These are phyloP conservation scores for Theobroma grandiflorum DNA, from an alignment of 441 rosid genomes.

Conservation along the genomic window DNA sequence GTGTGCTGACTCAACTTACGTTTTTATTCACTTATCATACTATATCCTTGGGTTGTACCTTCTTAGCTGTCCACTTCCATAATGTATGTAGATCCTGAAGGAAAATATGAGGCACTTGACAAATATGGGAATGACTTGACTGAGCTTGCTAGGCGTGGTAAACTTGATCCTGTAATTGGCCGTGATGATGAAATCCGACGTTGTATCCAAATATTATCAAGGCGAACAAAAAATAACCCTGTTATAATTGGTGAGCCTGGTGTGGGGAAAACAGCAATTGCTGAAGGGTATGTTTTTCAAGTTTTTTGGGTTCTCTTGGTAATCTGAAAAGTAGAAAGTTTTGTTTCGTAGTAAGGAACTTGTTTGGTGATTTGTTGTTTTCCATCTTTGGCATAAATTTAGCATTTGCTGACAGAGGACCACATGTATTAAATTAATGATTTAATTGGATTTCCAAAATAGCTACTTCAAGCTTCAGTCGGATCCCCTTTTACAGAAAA, in stretches of 20 bases:
- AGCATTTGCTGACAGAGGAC: background rate
- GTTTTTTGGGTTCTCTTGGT: slow-evolving; percentile 3
- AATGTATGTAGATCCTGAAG: slow-evolving; percentile 66
- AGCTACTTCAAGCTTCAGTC: background rate
- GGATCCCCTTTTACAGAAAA: background rate
- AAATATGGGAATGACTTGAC: slow-evolving; percentile 73
- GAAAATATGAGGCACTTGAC: slow-evolving; percentile 60
- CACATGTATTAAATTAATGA: background rate
- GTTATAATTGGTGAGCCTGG: slow-evolving; percentile 75
- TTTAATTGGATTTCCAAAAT: background rate
- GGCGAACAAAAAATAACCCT: slow-evolving; percentile 73
- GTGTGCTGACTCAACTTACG: slow-evolving; percentile 8
- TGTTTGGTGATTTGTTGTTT: background rate
- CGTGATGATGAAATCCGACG: slow-evolving; percentile 74
- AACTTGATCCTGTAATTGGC: slow-evolving; percentile 74
- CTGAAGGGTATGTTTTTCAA: slow-evolving; percentile 55
- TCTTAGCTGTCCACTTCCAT: slow-evolving; percentile 14
- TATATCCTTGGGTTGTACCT: background rate
- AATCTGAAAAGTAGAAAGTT: background rate
- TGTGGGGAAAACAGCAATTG: slow-evolving; percentile 76
- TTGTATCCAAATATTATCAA: slow-evolving; percentile 64
- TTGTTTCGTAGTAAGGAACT: background rate
- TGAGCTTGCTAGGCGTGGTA: slow-evolving; percentile 73
- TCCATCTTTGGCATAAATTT: background rate
- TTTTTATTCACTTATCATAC: background rate